Base-by-base conservation (phyloP, 2,329 filamentous ascomycete species). In the Corynespora cassiicola region DNA sequence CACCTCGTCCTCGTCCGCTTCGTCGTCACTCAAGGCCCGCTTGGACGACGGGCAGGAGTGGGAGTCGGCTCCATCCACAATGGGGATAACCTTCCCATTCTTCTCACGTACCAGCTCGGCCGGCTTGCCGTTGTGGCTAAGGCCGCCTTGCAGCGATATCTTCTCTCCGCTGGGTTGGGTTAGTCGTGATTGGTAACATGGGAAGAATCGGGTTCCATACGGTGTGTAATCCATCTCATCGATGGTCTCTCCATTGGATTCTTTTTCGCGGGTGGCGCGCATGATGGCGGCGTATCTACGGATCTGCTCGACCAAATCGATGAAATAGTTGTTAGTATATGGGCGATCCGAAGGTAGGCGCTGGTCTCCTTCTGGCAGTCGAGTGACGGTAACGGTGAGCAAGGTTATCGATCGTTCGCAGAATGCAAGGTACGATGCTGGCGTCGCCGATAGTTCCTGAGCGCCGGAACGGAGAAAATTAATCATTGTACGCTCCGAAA, bases 251-350 rank as follows among this genome's bases (percentile, higher is more conserved):
- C 78, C 76, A 48, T 81, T 76, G 46, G 76, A 77, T 61, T 81
- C 76, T 60, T 83, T 84, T 60, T 86, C 80, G 62, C 89, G 85
- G 52, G 85, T 82, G 54, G 85, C 84, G 50, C 86, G 85, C 59
- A 96, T 84, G 67, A 94, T 88, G 60, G 85, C 82, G 45, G 90
- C 91, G 81, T 96, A 95, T 66, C 89, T 82, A 66, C 85, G 83
- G 58, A 96, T 90, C 81, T 96, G 91, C 68, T 95, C 89, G 68
- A 95, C 86, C 46, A 97, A 84, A 75, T 97, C 92, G 74, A 96
- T 86, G 68, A 96, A 96, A 74, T 97, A 97, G 66, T 89, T 89
- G 80, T 88, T 90, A 79, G 86, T 94, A 77, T 96, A 97, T 54
- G 90, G 90, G 60, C 87, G 85, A 71, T 97, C 92, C 71, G 82